Percentiles rank a stretch among this genome's conserved stretches.
Conservation (phyloP, 768 basidiomycete genomes). For the Pleurotus citrinopileatus region DNA sequence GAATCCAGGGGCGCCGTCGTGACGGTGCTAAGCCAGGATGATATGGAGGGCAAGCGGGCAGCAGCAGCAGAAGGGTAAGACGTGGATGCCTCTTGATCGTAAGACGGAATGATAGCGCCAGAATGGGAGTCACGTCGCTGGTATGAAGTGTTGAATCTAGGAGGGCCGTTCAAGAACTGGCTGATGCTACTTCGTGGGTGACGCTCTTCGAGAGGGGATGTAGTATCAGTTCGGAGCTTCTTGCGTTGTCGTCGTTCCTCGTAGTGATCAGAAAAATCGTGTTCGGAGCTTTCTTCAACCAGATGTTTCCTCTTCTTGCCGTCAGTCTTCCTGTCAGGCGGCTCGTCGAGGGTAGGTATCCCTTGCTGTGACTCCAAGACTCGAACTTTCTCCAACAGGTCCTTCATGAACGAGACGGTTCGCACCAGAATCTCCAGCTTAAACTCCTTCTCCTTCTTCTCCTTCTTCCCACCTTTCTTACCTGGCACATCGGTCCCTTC, state of each 20-base stretch:
- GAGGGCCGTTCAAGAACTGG: not conserved
- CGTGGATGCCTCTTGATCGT: conserved; percentile 11
- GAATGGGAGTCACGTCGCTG: conserved; percentile 3
- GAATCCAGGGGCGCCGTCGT: conserved; percentile 31
- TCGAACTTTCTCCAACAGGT: conserved; percentile 56
- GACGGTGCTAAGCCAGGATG: conserved; percentile 57
- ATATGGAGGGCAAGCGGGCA: conserved; percentile 62
- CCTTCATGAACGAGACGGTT: conserved; percentile 76
- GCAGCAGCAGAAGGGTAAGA: conserved; percentile 12
- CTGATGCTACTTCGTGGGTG: not conserved
- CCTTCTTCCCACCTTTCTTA: conserved; percentile 33
- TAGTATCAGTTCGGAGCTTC: conserved; percentile 8
- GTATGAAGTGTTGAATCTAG: conserved; percentile 1
- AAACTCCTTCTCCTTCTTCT: conserved; percentile 80
- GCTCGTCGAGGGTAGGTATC: conserved; percentile 19
- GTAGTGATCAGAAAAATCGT: not conserved
- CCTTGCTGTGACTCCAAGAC: conserved; percentile 31
- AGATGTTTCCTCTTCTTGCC: conserved; percentile 17
- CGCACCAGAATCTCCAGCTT: conserved; percentile 88
- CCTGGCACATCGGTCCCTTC: conserved; percentile 32
- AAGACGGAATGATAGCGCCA: conserved; percentile 7
- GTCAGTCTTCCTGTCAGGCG: not conserved
- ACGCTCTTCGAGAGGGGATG: not conserved
- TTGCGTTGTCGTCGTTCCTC: not conserved
- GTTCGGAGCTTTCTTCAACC: not conserved